Evolutionary conservation across 1,139 yeast species (phyloP).

Genomic region (Suhomyces anneliseae): DNA sequence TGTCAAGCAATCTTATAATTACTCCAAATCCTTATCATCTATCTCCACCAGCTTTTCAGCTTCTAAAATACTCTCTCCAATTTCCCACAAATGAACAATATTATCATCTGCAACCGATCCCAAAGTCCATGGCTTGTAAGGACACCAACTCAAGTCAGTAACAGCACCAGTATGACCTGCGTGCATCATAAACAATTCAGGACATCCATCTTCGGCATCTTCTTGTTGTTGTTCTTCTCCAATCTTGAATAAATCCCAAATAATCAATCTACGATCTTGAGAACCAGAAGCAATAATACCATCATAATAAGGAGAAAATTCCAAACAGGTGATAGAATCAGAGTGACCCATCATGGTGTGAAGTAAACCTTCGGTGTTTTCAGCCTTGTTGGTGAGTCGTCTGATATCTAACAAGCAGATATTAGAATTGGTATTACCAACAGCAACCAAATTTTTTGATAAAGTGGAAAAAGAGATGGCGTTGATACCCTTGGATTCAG

Average conservation of each 20-base stretch:
- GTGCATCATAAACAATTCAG: constrained; percentile 81
- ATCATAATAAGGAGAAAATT: constrained; percentile 70
- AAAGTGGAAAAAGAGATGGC: constrained; percentile 65
- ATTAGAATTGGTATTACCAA: constrained; percentile 70
- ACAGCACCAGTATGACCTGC: constrained; percentile 83
- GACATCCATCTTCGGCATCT: constrained; percentile 78
- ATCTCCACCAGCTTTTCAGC: constrained; percentile 29
- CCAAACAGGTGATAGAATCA: constrained; percentile 64
- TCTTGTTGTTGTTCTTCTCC: constrained; percentile 83
- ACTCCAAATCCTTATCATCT: constrained; percentile 25
- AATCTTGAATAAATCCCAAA: constrained; percentile 72
- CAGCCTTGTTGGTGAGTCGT: constrained; percentile 32
- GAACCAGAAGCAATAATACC: constrained; percentile 75
- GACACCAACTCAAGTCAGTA: constrained; percentile 70
- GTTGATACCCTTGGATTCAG: constrained; percentile 51
- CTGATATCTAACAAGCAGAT: constrained; percentile 63
- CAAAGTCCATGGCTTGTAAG: constrained; percentile 68
- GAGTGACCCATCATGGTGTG: constrained; percentile 81
- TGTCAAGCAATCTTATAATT: neutral
- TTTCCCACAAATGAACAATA: constrained; percentile 75
- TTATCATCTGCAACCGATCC: constrained; percentile 78
- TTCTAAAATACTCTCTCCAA: constrained; percentile 51
- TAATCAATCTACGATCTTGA: constrained; percentile 65
- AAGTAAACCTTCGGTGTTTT: constrained; percentile 30
- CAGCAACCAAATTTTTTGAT: constrained; percentile 57